Evolutionary conservation across 257 asterid species (phyloP), one percentile per base, ranked within the genome.

Genomic region (Petunia secreta): DNA sequence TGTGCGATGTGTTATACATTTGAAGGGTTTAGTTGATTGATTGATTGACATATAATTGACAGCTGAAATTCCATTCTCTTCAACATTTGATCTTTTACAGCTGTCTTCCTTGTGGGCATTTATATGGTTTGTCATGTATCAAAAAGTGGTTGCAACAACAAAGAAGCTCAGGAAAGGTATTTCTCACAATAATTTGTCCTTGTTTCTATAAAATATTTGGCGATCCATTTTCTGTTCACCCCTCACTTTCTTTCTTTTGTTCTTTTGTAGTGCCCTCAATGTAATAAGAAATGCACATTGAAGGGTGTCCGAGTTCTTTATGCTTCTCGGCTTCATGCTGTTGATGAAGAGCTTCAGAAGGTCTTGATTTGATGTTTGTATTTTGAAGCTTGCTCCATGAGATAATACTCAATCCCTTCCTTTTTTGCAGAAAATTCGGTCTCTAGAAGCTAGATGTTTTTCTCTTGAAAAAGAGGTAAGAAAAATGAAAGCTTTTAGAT

Each of bases 31-130:
- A 71, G 60, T 55, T 71, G 59, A 71, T 34, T 71, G 60, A 48
- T 71, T 71, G n/a, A 68, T 68, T 7, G 39, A 48, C 48, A 44
- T 68, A 25, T 15, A 36, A 46, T 38, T 69, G 54, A 69, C 34
- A 46, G 46, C 38, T 16, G 59, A 46, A 68, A 48, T 48, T 48
- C 25, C 44, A 25, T 71, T 34, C 5, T 71, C 9, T 34, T 71
- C 60, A 6, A 8, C 11, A 39, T 53, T 54, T 48, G 34, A 48
- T 83, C 52, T 64, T 57, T 25, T 82, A 57, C 85, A 95, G 99
- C 81, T 95, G 97, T 84, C 90, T 95, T 89, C 99, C 98, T 1
- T 95, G 99, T 78, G 99, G 99, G 43, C 99, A 95, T 74, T 66
- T 95, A 73, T 95, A 86, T 68, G 99, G 99, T 25, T 62, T 84